Base-by-base conservation (phyloP, 2,329 filamentous ascomycete species). In the Talaromyces atroroseus region DNA sequence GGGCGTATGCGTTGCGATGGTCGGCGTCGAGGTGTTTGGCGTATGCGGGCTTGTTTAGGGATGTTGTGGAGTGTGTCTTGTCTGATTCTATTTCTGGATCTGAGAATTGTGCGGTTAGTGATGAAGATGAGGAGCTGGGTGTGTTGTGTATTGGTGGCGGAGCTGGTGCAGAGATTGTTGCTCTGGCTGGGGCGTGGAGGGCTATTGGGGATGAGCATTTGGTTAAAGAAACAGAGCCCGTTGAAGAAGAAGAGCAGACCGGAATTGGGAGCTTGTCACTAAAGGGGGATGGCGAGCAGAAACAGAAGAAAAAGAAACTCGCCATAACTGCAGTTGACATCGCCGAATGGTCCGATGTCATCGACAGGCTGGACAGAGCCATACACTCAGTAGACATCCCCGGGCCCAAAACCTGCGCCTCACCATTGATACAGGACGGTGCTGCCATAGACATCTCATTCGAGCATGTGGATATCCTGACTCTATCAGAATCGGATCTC, bases 1-100 rank as follows among this genome's bases (percentile, higher is more conserved):
- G 88, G 59, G 89, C 88, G 10, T 99, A 99, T 76, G 90, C 90
- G 8, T 83, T 90, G 54, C 78, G 94, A 64, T 99, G 92, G 92
- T 96, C 91, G 71, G 89, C 92, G 1, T 88, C 88, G 52, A 80
- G 94, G 53, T 88, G 91, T 0, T 75, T 97, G 52, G 90, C 87
- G 60, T 97, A 97, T 73, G 78, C 84, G n/a, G 76, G 80, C n/a
- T 68, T 86, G 16, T 78, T 86, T 23, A 68, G 65, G 59, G 67
- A 59, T 60, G 73, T 65, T 54, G 75, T 62, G 8, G 4, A 21
- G 16, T 42, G 63, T 63, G 32, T 54, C 45, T 23, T 20, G 51
- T 38, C 18, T 24, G n/a, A 50, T n/a, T n/a, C 23, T 45, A 3
- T 10, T 16, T 36, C 32, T 29, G 44, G 26, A 5, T 21, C 23